A percentile compares a stretch with the other conserved stretches of the same genome.
phyloP scores from a whole-genome alignment of 441 rosid species.

The Syzygium syzygioides region DNA sequence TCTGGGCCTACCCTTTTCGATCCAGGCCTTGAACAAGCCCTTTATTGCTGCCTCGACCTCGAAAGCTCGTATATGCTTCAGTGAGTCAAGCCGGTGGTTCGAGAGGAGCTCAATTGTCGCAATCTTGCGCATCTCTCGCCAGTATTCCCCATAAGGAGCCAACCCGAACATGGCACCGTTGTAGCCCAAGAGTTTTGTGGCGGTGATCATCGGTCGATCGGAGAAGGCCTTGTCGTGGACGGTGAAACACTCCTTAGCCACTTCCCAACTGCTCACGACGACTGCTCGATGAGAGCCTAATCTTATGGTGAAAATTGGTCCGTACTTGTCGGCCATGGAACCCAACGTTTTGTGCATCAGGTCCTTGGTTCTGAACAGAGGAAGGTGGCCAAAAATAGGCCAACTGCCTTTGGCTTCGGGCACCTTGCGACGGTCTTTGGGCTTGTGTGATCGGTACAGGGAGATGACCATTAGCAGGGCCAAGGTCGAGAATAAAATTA shows the following conservation, averaged over 20 bases:
- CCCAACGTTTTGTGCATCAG: background rate
- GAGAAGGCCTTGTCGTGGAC: background rate
- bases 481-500: background rate
- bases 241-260: background rate
- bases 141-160: constrained; percentile 15
- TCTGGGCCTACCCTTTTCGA: constrained; percentile 1
- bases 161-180: constrained; percentile 16
- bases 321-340: background rate
- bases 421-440: background rate
- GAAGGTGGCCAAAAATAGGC: background rate
- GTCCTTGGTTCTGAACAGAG: background rate
- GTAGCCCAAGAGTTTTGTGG: constrained; percentile 13
- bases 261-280: background rate
- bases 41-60: constrained; percentile 3
- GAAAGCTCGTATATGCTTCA: background rate
- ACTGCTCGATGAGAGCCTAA: background rate
- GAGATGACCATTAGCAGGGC: background rate
- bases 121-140: constrained; percentile 23
- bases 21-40: constrained; percentile 8
- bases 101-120: constrained; percentile 10
- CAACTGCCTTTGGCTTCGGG: background rate
- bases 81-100: constrained; percentile 5
- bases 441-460: background rate
- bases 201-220: background rate
- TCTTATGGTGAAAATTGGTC: background rate